Conservation (phyloP, 1,139 yeast species). For the Candida mesenterica region DNA sequence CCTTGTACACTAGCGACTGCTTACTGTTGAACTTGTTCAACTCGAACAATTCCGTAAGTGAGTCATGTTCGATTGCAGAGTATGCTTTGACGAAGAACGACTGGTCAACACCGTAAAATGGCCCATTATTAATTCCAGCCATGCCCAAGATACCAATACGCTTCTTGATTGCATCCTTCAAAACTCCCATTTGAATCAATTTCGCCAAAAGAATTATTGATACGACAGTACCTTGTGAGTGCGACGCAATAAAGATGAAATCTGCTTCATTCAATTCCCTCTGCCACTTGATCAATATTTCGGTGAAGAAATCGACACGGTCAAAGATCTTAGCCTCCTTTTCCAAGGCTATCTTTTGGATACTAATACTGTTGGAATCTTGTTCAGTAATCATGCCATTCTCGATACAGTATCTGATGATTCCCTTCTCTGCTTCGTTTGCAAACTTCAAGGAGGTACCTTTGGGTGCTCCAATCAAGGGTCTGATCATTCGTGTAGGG, state of each 20-base stretch:
- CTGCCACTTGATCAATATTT: constrained; percentile 68
- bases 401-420: constrained; percentile 69
- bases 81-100: constrained; percentile 82
- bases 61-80: constrained; percentile 85
- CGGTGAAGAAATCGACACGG: constrained; percentile 77
- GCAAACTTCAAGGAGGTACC: constrained; percentile 89
- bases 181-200: constrained; percentile 67
- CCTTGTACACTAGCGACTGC: constrained; percentile 70
- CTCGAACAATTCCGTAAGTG: constrained; percentile 81
- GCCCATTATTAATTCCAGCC: constrained; percentile 96
- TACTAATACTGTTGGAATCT: constrained; percentile 50
- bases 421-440: constrained; percentile 77
- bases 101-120: constrained; percentile 86
- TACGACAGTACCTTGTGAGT: constrained; percentile 95
- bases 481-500: constrained; percentile 81
- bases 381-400: constrained; percentile 41
- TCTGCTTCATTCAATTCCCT: constrained; percentile 74
- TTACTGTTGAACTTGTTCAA: constrained; percentile 73
- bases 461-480: constrained; percentile 87
- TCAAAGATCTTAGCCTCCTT: constrained; percentile 89
- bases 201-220: constrained; percentile 74
- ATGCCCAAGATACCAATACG: constrained; percentile 77
- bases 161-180: constrained; percentile 47
- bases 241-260: constrained; percentile 84
- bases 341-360: constrained; percentile 89